Evolutionary conservation across 371 early-diverging fungal genomes (phyloP), one percentile per base, ranked within the genome.

Genomic region (Syncephalastrum racemosum): DNA sequence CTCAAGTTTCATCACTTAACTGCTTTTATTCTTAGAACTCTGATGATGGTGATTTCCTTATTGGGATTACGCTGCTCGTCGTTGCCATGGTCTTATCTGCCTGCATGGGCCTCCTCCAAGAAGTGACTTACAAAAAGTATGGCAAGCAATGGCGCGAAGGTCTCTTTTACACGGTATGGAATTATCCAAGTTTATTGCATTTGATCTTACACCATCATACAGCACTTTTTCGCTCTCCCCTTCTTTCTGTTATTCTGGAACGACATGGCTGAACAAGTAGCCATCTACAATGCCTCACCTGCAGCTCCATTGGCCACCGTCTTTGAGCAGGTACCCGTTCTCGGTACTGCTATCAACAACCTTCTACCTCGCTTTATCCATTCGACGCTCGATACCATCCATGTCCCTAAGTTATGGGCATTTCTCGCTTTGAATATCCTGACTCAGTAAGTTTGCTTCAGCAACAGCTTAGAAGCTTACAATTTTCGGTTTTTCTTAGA

Each of bases 61-160:
- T 80, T 10, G 96, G 96, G 4, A 84, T 94, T n/a, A 44, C 68
- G 15, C 54, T 95, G 41, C 72, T 95, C 41, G 65, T 82, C 2
- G 36, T 89, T 15, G 93, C 91, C 5, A 80, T 95, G 71, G 58
- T 92, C 10, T 58, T 93, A 16, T 86, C 93, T 2, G 89, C 92
- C 41, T 60, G 90, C 20, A 82, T 95, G 71, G 96, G 96, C 0
- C 71, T 93, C 31, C 79, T 85, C 43, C 96, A 95, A 66, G 94
- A 95, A 62, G 56, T 79, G 0, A 91, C 91, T 4, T 94, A 94
- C 58, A 68, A 70, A 18, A 84, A 80, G 51, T 93, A 91, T 58
- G 91, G 93, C 14, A 84, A 89, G 22, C 83, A 90, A 46, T 95
- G 96, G 96, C 79, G 90, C 23, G 96, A 95, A 65, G 92, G 91